phyloP scores from a whole-genome alignment of 495 filamentous ascomycete species.

The Haplographium delicatum region DNA sequence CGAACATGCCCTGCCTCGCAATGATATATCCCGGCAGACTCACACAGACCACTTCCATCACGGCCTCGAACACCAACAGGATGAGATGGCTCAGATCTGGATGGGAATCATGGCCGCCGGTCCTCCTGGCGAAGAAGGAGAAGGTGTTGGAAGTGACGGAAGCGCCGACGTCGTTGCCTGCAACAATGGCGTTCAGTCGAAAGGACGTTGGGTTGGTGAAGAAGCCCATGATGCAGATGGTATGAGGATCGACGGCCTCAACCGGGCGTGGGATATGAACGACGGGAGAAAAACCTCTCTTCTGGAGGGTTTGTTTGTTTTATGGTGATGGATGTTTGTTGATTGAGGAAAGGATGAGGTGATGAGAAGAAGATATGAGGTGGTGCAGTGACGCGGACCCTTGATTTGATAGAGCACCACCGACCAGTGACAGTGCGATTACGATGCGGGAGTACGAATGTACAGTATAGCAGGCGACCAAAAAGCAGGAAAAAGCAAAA shows the following conservation, averaged over 20 bases:
- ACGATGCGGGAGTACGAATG: too few species aligned
- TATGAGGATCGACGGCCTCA: conserved; percentile 20
- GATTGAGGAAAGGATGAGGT: not conserved
- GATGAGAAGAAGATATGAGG: conserved; percentile 5
- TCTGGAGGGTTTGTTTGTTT: too few species aligned
- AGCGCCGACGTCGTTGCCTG: conserved; percentile 31
- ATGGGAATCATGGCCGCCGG: conserved; percentile 32
- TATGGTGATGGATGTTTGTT: not conserved
- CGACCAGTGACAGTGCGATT: too few species aligned
- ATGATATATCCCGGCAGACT: conserved; percentile 93
- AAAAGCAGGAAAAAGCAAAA: not conserved
- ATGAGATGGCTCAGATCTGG: conserved; percentile 67
- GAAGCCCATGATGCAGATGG: conserved; percentile 29
- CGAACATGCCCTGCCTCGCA: conserved; percentile 83
- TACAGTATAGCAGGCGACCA: too few species aligned
- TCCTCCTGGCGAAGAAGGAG: conserved; percentile 6
- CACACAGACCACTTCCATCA: conserved; percentile 93
- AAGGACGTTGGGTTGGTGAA: conserved; percentile 62
- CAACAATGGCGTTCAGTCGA: conserved; percentile 47
- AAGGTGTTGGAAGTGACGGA: conserved; percentile 24
- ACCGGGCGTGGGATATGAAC: conserved; percentile 5
- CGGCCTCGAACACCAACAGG: conserved; percentile 90
- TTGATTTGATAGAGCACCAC: too few species aligned
- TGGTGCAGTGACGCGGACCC: too few species aligned
- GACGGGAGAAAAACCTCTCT: not conserved